phyloP scores from a whole-genome alignment of 192 early-diverging fungal species.

The Linnemannia elongata region DNA sequence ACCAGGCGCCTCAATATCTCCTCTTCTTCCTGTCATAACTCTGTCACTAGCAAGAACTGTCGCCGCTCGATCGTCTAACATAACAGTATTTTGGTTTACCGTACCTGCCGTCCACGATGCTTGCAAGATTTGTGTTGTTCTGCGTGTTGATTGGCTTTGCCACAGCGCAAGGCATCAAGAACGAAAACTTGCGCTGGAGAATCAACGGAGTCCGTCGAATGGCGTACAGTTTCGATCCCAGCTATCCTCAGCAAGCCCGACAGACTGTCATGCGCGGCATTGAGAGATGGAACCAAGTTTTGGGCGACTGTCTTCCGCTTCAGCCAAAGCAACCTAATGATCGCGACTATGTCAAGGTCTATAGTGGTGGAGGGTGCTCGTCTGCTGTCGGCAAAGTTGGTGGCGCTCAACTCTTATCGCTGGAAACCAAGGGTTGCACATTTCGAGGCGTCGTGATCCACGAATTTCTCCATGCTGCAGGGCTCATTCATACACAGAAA shows the following conservation, averaged over 20 bases:
- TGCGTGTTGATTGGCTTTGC: conserved; percentile 29
- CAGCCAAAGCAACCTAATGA: conserved; percentile 21
- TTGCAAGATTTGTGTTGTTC: conserved; percentile 27
- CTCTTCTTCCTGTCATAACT: conserved; percentile 25
- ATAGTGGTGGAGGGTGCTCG: conserved; percentile 26
- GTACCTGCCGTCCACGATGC: conserved; percentile 19
- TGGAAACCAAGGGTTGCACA: conserved; percentile 17
- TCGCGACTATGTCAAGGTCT: conserved; percentile 35
- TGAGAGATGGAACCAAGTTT: conserved; percentile 40
- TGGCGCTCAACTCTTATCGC: conserved; percentile 20
- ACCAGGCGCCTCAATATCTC: conserved; percentile 14
- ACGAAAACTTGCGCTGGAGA: conserved; percentile 36
- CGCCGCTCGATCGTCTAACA: conserved; percentile 10
- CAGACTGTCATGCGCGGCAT: conserved; percentile 28
- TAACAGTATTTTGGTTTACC: conserved; percentile 30
- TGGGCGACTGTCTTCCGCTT: conserved; percentile 36
- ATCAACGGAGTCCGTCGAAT: conserved; percentile 30
- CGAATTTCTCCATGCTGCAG: conserved; percentile 34
- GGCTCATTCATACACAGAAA: conserved; percentile 40
- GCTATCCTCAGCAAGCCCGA: conserved; percentile 36
- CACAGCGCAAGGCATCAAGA: conserved; percentile 25
- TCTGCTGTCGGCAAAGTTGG: conserved; percentile 28
- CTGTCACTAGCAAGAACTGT: conserved; percentile 25
- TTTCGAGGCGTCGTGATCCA: conserved; percentile 32
- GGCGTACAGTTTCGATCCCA: conserved; percentile 35